Evolutionary conservation across 768 basidiomycete species (phyloP), one percentile per base, ranked within the genome.

Genomic region (Phanerochaete carnosa): DNA sequence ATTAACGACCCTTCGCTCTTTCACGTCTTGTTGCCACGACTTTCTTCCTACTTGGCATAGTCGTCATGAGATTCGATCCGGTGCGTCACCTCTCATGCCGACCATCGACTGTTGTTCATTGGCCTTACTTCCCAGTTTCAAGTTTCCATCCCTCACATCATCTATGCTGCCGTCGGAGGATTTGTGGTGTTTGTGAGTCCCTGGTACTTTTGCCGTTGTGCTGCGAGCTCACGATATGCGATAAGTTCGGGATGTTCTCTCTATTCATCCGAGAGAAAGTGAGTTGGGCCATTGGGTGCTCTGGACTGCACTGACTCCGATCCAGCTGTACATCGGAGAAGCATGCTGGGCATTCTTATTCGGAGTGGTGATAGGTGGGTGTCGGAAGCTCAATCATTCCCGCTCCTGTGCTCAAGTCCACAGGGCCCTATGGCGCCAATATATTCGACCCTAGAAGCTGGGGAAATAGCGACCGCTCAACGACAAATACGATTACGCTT

Each of bases 321-420:
- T 35, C 29, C 55, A 92, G 84, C 74, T 96, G 26, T 98, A 97
- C 72, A 87, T 98, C 60, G 97, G 97, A 62, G 97, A 99, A 80
- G 95, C 97, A 15, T 92, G 91, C 65, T 92, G 93, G 85, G 95
- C 96, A 0, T 97, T 97, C 67, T 71, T 96, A 33, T 93, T 96
- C 68, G 94, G 94, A 13, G 89, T 98, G 68, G 88, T 95, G 64
- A 87, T 96, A 54, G 94, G 90, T 84, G 70, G 62, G 83, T 72
- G 56, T 30, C 28, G 15, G 43, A 3, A n/a, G 29, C 25, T 45
- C 26, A 62, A 55, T 30, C 37, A 29, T 35, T 45, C 54, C 25
- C 60, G 51, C 16, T 49, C n/a, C 58, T 9, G 28, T 46, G 28
- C 54, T 23, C 11, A 28, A 16, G 12, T 28, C 49, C 22, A 54